Evolutionary conservation across 805 yeast genomes (phyloP).

Genomic region (Hanseniaspora lindneri): DNA sequence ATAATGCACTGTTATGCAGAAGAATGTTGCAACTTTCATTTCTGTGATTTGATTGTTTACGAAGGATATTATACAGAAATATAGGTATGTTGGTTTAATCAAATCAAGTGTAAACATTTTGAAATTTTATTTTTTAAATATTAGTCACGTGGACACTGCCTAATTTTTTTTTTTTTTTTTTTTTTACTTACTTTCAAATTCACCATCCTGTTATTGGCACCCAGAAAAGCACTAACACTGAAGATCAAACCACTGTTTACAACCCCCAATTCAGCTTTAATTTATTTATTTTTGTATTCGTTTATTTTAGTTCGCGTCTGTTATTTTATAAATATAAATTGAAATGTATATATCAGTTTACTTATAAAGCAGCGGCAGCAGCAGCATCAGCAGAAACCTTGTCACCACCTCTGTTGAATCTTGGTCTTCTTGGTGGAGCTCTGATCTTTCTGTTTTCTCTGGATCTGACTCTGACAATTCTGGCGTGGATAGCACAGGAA

Average conservation of each 20-base stretch:
- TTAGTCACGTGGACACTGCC: too few relatives aligned
- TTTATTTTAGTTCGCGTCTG: neutral
- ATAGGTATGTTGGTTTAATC: too few relatives aligned
- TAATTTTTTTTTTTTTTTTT: too few relatives aligned
- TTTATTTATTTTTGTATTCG: neutral
- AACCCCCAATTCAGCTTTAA: neutral
- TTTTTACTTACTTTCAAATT: too few relatives aligned
- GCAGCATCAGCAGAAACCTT: slow-evolving; percentile 95
- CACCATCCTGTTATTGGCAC: too few relatives aligned
- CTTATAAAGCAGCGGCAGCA: slow-evolving; percentile 77
- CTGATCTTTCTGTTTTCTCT: slow-evolving; percentile 97
- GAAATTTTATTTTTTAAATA: too few relatives aligned
- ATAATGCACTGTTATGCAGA: too few relatives aligned
- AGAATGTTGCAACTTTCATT: too few relatives aligned
- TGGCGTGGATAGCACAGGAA: slow-evolving; percentile 99
- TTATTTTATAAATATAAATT: slow-evolving; percentile 1
- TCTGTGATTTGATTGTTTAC: too few relatives aligned
- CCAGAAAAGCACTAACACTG: too few relatives aligned
- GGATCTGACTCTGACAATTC: slow-evolving; percentile 99
- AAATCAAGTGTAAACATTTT: too few relatives aligned
- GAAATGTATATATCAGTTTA: slow-evolving; percentile 14
- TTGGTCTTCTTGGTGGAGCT: slow-evolving; percentile 98
- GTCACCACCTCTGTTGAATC: slow-evolving; percentile 84
- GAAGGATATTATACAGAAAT: too few relatives aligned
- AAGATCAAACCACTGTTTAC: neutral